phyloP scores from a whole-genome alignment of 805 yeast species.

The Saccharomycopsis synnaedendra region DNA sequence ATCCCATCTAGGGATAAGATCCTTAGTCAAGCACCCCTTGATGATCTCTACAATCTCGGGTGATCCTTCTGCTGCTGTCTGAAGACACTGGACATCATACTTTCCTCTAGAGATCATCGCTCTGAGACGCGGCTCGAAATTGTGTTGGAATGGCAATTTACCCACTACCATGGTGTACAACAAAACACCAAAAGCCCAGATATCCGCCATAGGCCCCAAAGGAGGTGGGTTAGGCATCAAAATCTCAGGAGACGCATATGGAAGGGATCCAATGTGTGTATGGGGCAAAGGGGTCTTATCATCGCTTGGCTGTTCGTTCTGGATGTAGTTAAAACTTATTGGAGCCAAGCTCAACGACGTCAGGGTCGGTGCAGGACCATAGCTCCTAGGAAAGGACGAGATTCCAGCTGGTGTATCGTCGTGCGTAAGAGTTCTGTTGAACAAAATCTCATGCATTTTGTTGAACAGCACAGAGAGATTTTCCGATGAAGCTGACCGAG shows the following conservation, averaged over 20 bases:
- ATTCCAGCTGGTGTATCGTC: constrained; percentile 25
- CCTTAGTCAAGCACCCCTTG: constrained; percentile 41
- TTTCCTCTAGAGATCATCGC: constrained; percentile 61
- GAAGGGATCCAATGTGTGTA: constrained; percentile 76
- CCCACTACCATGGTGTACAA: constrained; percentile 65
- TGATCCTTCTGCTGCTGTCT: constrained; percentile 26
- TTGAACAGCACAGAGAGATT: constrained; percentile 12
- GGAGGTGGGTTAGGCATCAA: constrained; percentile 55
- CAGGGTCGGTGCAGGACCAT: constrained; percentile 22
- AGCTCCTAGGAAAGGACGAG: constrained; percentile 19
- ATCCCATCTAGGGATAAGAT: constrained; percentile 41
- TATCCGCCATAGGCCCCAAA: constrained; percentile 58
- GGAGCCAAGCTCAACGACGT: constrained; percentile 16
- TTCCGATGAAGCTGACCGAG: constrained; percentile 24
- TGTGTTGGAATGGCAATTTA: constrained; percentile 71
- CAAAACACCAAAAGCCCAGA: constrained; percentile 86
- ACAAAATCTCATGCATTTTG: constrained; percentile 19
- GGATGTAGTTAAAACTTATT: constrained; percentile 20
- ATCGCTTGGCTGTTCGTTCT: constrained; percentile 18
- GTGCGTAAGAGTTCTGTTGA: constrained; percentile 21
- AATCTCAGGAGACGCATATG: constrained; percentile 82
- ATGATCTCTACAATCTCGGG: constrained; percentile 27
- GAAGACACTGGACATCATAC: constrained; percentile 37
- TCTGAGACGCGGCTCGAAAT: constrained; percentile 70
- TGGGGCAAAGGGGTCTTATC: constrained; percentile 33